These are phyloP conservation scores for Coemansia sp. DNA, from an alignment of 192 early-diverging fungal genomes.

Conservation along the genomic window DNA sequence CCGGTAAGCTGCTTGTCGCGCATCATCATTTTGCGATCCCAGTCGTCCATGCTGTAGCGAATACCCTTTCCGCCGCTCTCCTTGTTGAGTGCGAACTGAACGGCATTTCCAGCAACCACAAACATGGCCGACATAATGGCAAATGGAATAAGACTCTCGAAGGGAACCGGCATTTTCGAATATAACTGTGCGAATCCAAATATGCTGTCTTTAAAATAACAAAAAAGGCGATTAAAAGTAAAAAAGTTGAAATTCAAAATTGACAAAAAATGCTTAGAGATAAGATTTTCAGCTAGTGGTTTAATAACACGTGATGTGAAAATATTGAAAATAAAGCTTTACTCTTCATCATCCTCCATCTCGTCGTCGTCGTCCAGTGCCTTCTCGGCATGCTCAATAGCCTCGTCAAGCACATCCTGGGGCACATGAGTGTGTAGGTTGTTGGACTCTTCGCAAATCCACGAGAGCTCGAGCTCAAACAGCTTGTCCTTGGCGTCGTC, in stretches of 20 bases:
- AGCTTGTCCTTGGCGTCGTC: conserved; percentile 98
- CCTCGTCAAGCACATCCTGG: conserved; percentile 79
- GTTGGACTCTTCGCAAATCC: conserved; percentile 84
- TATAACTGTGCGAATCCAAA: not conserved
- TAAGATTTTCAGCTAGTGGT: not conserved
- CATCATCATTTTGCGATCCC: conserved; percentile 78
- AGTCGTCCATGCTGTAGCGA: conserved; percentile 66
- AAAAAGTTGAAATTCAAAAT: not conserved
- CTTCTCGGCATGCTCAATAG: conserved; percentile 53
- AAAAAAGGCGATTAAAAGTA: not conserved
- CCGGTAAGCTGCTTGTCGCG: conserved; percentile 75
- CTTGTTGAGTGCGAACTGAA: conserved; percentile 58
- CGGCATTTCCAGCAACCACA: conserved; percentile 58
- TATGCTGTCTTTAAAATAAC: not conserved
- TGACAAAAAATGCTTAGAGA: not conserved
- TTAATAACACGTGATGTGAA: not conserved
- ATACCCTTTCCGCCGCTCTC: conserved; percentile 64
- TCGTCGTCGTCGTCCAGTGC: conserved; percentile 45
- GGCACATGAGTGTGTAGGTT: conserved; percentile 83
- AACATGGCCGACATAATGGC: conserved; percentile 69
- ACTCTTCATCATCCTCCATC: conserved; percentile 43
- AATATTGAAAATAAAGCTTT: not conserved
- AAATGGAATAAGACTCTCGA: conserved; percentile 74
- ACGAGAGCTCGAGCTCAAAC: conserved; percentile 97
- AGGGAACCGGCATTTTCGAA: conserved; percentile 68